Percentiles rank a stretch among this genome's conserved stretches.
These are phyloP conservation scores for Pterocarpus macrocarpus DNA, from an alignment of 306 rosid species.

Conservation along the genomic window DNA sequence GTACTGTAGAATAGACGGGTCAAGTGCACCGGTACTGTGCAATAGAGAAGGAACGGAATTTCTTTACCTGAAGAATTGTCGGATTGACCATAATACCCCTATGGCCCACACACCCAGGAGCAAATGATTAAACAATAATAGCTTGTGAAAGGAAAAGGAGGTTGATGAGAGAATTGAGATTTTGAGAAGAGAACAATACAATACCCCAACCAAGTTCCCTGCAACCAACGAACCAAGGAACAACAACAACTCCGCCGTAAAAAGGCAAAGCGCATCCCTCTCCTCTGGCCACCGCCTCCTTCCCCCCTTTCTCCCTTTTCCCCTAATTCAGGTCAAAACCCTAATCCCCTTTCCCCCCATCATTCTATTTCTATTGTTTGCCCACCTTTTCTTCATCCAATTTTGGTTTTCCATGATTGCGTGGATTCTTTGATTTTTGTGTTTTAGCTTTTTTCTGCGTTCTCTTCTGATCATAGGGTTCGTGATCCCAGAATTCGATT, in stretches of 20 bases:
- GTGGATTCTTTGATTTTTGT: background rate
- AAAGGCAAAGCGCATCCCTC: background rate
- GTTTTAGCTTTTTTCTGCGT: slow-evolving; percentile 24
- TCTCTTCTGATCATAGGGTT: slow-evolving; percentile 45
- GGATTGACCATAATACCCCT: background rate
- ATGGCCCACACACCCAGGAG: background rate
- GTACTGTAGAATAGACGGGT: too few relatives aligned
- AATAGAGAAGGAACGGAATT: background rate
- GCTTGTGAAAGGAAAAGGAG: background rate
- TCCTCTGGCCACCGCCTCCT: background rate
- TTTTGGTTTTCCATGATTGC: slow-evolving; percentile 22
- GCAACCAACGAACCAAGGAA: background rate
- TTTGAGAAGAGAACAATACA: background rate
- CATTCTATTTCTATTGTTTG: background rate
- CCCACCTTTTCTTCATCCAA: background rate
- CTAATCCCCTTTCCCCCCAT: background rate
- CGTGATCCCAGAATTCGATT: slow-evolving; percentile 28
- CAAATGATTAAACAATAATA: slow-evolving; percentile 4
- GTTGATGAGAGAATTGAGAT: background rate
- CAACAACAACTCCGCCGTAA: background rate
- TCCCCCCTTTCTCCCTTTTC: background rate
- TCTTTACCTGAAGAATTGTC: background rate
- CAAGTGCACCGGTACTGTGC: too few relatives aligned
- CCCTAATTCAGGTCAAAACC: slow-evolving; percentile 1
- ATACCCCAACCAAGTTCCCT: too few relatives aligned